Conservation (phyloP, 208 protist genomes). For the Leishmania tarentolae region DNA sequence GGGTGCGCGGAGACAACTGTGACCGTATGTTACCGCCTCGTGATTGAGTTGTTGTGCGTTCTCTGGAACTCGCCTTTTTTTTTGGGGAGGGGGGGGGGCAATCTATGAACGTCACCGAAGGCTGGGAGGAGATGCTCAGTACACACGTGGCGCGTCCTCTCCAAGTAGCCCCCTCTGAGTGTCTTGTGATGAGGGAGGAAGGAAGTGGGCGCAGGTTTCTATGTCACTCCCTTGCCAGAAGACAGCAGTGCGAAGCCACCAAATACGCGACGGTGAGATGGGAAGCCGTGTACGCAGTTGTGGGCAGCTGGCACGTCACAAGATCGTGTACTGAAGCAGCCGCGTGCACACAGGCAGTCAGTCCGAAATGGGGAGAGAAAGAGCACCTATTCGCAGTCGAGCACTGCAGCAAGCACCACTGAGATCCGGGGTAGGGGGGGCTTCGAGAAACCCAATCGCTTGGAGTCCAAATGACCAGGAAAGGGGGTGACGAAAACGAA, state of each 20-base stretch:
- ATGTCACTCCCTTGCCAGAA: constrained; percentile 6
- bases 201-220: background rate
- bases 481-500: background rate
- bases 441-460: background rate
- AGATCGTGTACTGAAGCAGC: background rate
- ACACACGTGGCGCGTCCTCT: background rate
- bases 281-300: background rate
- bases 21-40: background rate
- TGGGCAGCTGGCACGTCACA: background rate
- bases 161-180: background rate
- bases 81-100: too few relatives aligned
- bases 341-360: background rate
- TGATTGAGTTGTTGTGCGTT: background rate
- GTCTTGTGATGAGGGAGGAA: background rate
- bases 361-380: background rate
- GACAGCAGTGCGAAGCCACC: background rate
- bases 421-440: too few relatives aligned
- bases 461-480: background rate
- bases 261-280: constrained; percentile 1
- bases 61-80: background rate
- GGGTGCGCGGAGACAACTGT: background rate
- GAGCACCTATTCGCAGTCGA: background rate
- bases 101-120: constrained; percentile 5
- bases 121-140: background rate
- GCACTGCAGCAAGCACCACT: background rate